Evolutionary conservation across 176 grass and related monocot species (phyloP), one percentile per base, ranked within the genome.

Genomic region (Hordeum marinum): DNA sequence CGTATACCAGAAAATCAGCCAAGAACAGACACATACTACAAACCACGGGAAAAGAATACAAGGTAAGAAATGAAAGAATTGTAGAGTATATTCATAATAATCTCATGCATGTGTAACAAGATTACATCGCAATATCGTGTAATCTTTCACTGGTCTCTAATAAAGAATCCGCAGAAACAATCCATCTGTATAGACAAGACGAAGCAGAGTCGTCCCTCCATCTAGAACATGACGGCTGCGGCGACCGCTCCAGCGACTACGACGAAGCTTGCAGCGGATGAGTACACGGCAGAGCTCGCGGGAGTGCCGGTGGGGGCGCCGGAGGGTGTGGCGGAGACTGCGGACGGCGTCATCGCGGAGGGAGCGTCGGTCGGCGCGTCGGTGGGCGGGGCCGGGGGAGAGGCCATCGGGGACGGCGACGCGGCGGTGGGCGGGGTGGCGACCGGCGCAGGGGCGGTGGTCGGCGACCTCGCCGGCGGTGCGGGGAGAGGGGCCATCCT

Each of bases 201-300:
- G 3, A 18, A 74, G 15, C 13, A 73, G 2, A 20, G 18, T 10
- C 27, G 80, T 14, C 63, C 27, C 13, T 26, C 20, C 34, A 69
- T 81, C 90, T 89, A 92, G 41, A 92, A 92, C 15, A 83, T 8
- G 50, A 84, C 41, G 69, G 76, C 76, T 26, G 87, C 90, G 15
- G 87, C 90, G 20, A 89, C 34, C 2, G 76, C 87, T 7, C 32
- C 90, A 4, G 42, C 87, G 14, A 83, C 84, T 41, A 75, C 79
- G 7, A 77, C 83, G 68, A 89, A 89, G 79, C 87, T 83, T 32
- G 21, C 65, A 12, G 86, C 39, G 3, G 85, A 73, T 1, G 69
- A 23, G 88, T 40, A 72, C 3, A 57, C n/a, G 4, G 71, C 40
- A 11, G 85, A 67, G 63, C 24, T 41, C 1, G 78, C 27, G 71